Evolutionary conservation across 2,329 filamentous ascomycete genomes (phyloP), one percentile per base, ranked within the genome.

Genomic region (Albophoma yamanashiensis): DNA sequence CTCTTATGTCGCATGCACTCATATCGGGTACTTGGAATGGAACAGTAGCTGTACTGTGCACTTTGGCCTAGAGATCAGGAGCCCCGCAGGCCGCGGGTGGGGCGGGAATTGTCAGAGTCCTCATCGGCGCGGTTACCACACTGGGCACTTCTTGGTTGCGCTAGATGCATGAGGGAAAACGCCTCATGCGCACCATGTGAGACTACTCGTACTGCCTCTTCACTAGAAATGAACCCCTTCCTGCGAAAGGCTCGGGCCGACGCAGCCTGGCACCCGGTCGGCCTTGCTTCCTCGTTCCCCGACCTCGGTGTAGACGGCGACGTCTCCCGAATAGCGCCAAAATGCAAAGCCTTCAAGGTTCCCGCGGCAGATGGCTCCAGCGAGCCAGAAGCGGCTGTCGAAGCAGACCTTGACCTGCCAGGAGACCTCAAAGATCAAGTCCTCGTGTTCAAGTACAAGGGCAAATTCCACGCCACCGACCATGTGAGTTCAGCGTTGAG

Each of bases 381-480:
- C 36, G 74, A 67, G 14, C 73, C 64, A 0, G 76, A 76, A 60
- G 66, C 79, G 4, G 62, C 72, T 0, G 61, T 76, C 3, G 68
- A 69, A 0, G 73, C 77, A 9, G 70, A 68, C 0, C 61, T 71
- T 14, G 67, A 65, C 4, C 60, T 67, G 11, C 71, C 66, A 1
- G 69, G 71, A 4, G 72, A 76, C 3, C 59, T 85, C 60, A 78
- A 76, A 55, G 78, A 87, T 59, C 86, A 89, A 66, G 83, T 89
- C 0, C 75, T 89, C 22, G 78, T 89, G 0, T 89, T 89, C 63
- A 78, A 79, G 64, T 87, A 87, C 66, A 80, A 78, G 58, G 83
- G 81, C 3, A 84, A 81, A 61, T 76, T 89, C n/a, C 81, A 89
- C 66, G 87, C 87, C 0, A 75, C 89, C 27, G 85, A 89, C 61